Evolutionary conservation across 1,139 yeast genomes (phyloP), one percentile per base, ranked within the genome.

Genomic region (Magnusiomyces suaveolens): DNA sequence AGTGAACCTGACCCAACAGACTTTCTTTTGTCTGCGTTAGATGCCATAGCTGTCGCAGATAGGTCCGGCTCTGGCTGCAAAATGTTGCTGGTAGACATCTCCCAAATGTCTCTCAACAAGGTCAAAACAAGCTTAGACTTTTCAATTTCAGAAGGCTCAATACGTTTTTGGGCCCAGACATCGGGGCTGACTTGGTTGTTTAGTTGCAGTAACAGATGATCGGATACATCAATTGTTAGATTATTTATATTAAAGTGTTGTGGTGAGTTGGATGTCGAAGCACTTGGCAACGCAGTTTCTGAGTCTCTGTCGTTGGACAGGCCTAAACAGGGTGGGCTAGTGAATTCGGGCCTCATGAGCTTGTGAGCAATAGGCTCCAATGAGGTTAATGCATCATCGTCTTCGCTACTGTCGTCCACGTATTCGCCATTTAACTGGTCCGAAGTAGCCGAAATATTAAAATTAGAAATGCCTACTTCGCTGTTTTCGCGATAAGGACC

Each of bases 301-400:
- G 39, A 12, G 24, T 23, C 21, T n/a, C n/a, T 6, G 43, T 2
- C 4, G 23, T 21, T 10, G 26, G 32, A 14, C 20, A 16, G 18
- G 25, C 39, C 2, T 41, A 50, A 14, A 36, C 23, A 24, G 12
- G 52, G 2, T 21, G 29, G 14, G 16, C 46, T 16, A 24, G 43
- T 18, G 20, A 4, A 4, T 4, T 38, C 43, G 10, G 43, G 43
- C 6, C 18, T 4, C 18, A 24, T 38, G 16, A 32, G 21, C 43
- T 23, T 52, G 23, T 46, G 53, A 16, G 50, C 54, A 33, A 54
- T 54, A 1, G 67, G 66, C 48, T 58, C 63, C 29, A 64, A 54
- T 3, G 64, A 57, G 8, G 67, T 63, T 29, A 64, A 55, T 58
- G 59, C 63, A 39, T 59, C 57, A 44, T 64, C 67, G 38, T 61